Evolutionary conservation across 768 basidiomycete species (phyloP).

Genomic region (Boletus pseudo-olivaceus): DNA sequence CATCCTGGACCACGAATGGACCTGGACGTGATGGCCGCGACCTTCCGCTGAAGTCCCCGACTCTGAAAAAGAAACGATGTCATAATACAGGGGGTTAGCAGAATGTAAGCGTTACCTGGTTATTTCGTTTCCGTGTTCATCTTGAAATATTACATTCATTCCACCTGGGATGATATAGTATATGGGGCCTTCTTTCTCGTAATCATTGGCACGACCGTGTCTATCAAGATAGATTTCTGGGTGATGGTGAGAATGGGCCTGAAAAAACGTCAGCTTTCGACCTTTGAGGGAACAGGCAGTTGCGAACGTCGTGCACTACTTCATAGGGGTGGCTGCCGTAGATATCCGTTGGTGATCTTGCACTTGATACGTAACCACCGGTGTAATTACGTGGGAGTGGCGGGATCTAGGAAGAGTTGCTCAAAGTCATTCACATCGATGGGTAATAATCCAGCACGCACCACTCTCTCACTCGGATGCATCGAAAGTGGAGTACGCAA

Average conservation of each 20-base stretch:
- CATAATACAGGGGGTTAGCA: neutral
- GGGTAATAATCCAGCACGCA: constrained; percentile 5
- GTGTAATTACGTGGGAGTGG: constrained; percentile 26
- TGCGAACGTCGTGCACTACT: constrained; percentile 15
- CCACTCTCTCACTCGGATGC: constrained; percentile 28
- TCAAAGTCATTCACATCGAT: neutral
- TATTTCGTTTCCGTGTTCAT: constrained; percentile 60
- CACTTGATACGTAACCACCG: constrained; percentile 12
- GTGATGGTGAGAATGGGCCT: constrained; percentile 26
- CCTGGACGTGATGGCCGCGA: constrained; percentile 28
- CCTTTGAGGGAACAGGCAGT: neutral
- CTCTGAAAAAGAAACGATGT: constrained; percentile 32
- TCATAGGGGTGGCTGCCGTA: constrained; percentile 23
- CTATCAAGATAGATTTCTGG: constrained; percentile 23
- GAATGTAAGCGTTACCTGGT: constrained; percentile 42
- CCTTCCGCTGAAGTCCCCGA: constrained; percentile 47
- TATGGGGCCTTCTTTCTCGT: constrained; percentile 32
- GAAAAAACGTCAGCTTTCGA: constrained; percentile 8
- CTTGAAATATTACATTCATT: constrained; percentile 63
- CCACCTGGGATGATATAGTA: constrained; percentile 66
- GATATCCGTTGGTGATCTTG: constrained; percentile 30
- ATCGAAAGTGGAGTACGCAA: constrained; percentile 18
- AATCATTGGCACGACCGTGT: constrained; percentile 14
- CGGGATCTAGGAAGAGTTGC: constrained; percentile 21
- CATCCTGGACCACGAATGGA: constrained; percentile 58